A percentile compares a stretch with the other conserved stretches of the same genome.
These are phyloP conservation scores for Triticum urartu DNA, from an alignment of 176 grass and related monocot genomes.

Conservation along the genomic window DNA sequence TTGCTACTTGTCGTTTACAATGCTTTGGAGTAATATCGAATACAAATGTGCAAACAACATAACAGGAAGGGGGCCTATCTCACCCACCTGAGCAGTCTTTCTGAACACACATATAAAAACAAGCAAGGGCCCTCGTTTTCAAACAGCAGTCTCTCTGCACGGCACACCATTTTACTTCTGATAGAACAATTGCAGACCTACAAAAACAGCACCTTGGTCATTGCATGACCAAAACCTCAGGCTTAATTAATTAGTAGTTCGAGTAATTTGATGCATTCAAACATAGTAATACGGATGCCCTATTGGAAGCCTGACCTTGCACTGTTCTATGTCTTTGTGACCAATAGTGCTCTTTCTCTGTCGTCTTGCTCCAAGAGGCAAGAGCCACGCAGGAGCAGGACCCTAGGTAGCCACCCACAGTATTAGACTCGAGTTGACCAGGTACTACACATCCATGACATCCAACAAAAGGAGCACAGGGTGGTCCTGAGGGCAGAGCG, in stretches of 20 bases:
- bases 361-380: not conserved
- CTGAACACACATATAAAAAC: not conserved
- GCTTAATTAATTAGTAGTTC: not conserved
- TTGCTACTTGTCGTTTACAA: not conserved
- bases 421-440: constrained; percentile 4
- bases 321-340: constrained; percentile 8
- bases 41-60: not conserved
- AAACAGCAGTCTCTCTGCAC: constrained; percentile 9
- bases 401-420: not conserved
- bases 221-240: not conserved
- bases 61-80: not conserved
- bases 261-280: not conserved
- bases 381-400: not conserved
- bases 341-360: not conserved
- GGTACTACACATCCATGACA: not conserved
- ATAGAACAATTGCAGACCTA: not conserved
- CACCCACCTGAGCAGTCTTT: not conserved
- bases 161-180: not conserved
- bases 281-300: constrained; percentile 10
- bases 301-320: not conserved
- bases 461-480: not conserved
- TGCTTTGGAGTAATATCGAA: not conserved
- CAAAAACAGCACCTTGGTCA: not conserved
- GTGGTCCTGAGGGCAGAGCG: constrained; percentile 7
- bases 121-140: not conserved